These are phyloP conservation scores for Phytophthora pluvialis DNA, from an alignment of 352 stramenopile species.

Conservation along the genomic window DNA sequence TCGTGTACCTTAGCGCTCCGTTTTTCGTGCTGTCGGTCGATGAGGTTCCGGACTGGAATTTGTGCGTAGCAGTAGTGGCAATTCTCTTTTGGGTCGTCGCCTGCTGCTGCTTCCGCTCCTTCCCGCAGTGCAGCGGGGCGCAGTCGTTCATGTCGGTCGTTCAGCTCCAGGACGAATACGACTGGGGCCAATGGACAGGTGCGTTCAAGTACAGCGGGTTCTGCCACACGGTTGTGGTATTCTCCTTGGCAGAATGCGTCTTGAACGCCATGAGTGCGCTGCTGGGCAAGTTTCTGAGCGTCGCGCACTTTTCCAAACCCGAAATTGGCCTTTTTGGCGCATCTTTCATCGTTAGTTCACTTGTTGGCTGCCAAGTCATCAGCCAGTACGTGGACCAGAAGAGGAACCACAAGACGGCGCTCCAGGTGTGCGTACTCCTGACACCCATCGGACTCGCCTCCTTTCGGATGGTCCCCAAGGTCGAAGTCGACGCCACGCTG, in stretches of 20 bases:
- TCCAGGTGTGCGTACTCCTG: conserved; percentile 55
- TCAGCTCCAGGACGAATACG: conserved; percentile 64
- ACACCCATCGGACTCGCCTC: conserved; percentile 37
- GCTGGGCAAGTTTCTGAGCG: conserved; percentile 65
- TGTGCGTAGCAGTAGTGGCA: conserved; percentile 44
- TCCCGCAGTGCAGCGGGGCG: conserved; percentile 30
- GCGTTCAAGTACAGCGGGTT: conserved; percentile 69
- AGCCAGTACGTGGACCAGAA: conserved; percentile 62
- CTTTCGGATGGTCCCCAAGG: conserved; percentile 54
- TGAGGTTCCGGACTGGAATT: conserved; percentile 48
- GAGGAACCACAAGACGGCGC: conserved; percentile 55
- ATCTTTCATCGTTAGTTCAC: conserved; percentile 71
- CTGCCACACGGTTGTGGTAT: conserved; percentile 58
- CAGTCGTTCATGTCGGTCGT: conserved; percentile 54
- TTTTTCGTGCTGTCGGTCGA: conserved; percentile 49
- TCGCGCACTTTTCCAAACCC: conserved; percentile 57
- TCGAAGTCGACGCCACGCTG: conserved; percentile 34
- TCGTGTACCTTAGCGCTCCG: conserved; percentile 57
- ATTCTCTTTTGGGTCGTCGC: conserved; percentile 26
- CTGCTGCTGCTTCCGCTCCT: conserved; percentile 47
- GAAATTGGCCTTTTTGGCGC: conserved; percentile 71
- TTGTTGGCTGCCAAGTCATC: conserved; percentile 66
- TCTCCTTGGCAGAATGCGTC: conserved; percentile 72
- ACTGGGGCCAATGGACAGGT: conserved; percentile 69
- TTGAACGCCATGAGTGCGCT: conserved; percentile 73